Evolutionary conservation across 495 filamentous ascomycete species (phyloP).

Genomic region (Podospora sp.): DNA sequence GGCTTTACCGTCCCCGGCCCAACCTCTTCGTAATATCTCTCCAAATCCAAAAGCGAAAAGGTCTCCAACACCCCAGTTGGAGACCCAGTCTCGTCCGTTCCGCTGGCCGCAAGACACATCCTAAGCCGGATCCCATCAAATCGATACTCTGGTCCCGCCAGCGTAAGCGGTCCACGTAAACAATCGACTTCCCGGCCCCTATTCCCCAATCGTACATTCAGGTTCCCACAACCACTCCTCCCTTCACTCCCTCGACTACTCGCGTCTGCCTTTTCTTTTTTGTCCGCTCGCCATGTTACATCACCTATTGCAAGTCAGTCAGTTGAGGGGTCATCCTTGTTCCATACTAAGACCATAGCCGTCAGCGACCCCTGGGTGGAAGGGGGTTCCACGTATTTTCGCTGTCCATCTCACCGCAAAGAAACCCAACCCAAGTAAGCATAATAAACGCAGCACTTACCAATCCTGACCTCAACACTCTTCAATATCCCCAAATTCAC

Average conservation of each 20-base stretch:
- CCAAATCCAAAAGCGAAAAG: constrained; percentile 9
- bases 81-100: neutral
- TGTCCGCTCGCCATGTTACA: neutral
- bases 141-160: constrained; percentile 15
- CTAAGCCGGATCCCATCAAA: neutral
- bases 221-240: neutral
- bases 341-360: neutral
- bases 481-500: constrained; percentile 20
- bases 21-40: constrained; percentile 2
- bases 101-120: constrained; percentile 13
- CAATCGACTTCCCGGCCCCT: neutral
- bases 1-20: neutral
- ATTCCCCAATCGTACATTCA: neutral
- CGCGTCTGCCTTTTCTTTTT: neutral
- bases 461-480: constrained; percentile 14
- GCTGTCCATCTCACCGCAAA: too few relatives aligned
- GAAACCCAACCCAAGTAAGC: too few relatives aligned
- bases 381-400: too few relatives aligned
- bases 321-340: neutral
- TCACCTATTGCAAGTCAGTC: neutral
- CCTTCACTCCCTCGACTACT: neutral
- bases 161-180: constrained; percentile 4
- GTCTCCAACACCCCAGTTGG: neutral
- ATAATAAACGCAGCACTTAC: neutral
- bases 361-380: too few relatives aligned